A percentile compares a stretch with the other conserved stretches of the same genome.
These are phyloP conservation scores for Daldinia eschscholtzii DNA, from an alignment of 2,329 filamentous ascomycete genomes.

Conservation along the genomic window DNA sequence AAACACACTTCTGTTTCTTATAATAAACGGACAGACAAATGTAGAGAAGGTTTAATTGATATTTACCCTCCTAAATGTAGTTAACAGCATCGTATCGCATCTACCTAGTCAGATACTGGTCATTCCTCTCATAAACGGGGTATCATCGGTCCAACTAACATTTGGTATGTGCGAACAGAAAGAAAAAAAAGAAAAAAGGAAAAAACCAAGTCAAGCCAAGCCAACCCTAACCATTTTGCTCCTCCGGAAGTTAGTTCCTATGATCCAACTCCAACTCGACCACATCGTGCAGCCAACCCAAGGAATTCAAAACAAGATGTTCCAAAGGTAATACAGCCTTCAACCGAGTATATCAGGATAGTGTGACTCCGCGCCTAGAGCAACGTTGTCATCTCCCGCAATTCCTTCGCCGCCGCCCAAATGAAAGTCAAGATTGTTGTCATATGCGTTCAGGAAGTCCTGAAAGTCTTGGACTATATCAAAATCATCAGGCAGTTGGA, in stretches of 20 bases:
- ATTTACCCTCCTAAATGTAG: background rate
- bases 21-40: background rate
- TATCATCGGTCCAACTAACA: background rate
- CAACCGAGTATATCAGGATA: background rate
- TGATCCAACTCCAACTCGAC: background rate
- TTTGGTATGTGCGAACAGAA: background rate
- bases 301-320: background rate
- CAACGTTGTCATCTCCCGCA: background rate
- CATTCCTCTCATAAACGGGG: background rate
- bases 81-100: background rate
- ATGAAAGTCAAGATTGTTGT: background rate
- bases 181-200: too few species aligned
- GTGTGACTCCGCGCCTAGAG: background rate
- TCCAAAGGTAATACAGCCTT: background rate
- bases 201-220: background rate
- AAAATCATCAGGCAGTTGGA: background rate
- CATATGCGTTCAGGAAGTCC: background rate
- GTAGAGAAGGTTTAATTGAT: background rate
- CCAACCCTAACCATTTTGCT: background rate
- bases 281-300: background rate
- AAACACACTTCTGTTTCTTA: background rate
- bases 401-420: background rate
- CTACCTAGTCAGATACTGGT: background rate
- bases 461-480: background rate
- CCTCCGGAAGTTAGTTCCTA: background rate